Evolutionary conservation across 2,329 filamentous ascomycete genomes (phyloP).

Genomic region (Penicillium sp.): DNA sequence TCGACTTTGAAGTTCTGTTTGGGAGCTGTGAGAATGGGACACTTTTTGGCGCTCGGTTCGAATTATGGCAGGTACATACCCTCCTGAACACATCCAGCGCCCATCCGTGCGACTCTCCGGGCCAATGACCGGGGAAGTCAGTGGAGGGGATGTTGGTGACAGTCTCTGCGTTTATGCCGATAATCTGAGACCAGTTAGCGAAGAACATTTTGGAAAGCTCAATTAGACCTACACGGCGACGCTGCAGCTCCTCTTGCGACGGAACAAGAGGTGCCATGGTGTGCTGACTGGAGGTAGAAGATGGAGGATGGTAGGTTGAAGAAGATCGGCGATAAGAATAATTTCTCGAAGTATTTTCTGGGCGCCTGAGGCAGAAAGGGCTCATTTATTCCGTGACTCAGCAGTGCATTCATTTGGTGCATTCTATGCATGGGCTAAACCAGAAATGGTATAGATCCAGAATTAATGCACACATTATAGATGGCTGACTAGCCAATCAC

Average conservation of each 20-base stretch:
- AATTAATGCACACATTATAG: conserved; percentile 15
- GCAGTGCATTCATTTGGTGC: background rate
- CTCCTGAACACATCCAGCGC: conserved; percentile 65
- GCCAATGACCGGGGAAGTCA: conserved; percentile 87
- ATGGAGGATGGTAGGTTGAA: conserved; percentile 18
- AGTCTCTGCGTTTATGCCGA: conserved; percentile 83
- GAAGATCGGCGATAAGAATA: conserved; percentile 24
- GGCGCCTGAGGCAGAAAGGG: conserved; percentile 24
- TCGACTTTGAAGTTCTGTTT: conserved; percentile 62
- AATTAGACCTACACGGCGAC: conserved; percentile 36
- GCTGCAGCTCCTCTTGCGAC: conserved; percentile 41
- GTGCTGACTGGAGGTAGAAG: conserved; percentile 15
- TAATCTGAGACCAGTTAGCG: conserved; percentile 53
- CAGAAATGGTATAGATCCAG: background rate
- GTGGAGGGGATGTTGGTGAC: conserved; percentile 83
- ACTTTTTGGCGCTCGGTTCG: background rate
- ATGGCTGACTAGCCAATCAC: conserved; percentile 27
- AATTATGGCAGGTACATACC: conserved; percentile 33
- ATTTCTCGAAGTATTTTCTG: conserved; percentile 33
- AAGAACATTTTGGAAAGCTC: background rate
- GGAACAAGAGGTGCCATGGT: conserved; percentile 42
- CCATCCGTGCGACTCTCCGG: conserved; percentile 81
- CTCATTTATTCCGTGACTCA: conserved; percentile 17
- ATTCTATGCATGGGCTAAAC: background rate
- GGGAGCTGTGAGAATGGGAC: conserved; percentile 2